Evolutionary conservation across 208 protist genomes (phyloP).

Genomic region (Vickermania spadyakhi): DNA sequence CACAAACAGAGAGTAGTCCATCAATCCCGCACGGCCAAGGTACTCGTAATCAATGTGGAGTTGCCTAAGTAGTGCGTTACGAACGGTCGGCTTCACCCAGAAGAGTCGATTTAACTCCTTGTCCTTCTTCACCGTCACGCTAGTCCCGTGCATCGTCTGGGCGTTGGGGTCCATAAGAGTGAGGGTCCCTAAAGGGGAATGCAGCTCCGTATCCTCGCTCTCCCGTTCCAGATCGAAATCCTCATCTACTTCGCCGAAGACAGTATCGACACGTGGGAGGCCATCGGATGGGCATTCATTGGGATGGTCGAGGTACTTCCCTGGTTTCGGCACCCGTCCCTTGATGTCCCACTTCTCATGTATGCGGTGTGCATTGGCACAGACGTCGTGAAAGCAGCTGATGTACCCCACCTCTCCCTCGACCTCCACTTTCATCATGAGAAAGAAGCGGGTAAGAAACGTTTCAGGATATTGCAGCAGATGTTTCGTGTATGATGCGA

Average conservation of each 20-base stretch:
- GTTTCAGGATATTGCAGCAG: conserved; percentile 31
- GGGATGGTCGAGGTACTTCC: conserved; percentile 28
- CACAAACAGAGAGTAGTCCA: conserved; percentile 87
- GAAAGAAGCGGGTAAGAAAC: conserved; percentile 75
- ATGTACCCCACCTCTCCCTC: conserved; percentile 49
- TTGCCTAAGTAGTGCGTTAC: conserved; percentile 35
- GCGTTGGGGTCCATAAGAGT: conserved; percentile 3
- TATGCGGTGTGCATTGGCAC: conserved; percentile 28
- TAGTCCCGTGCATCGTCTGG: not conserved
- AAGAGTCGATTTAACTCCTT: conserved; percentile 81
- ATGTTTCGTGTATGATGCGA: conserved; percentile 45
- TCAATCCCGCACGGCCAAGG: conserved; percentile 31
- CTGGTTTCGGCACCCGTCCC: conserved; percentile 73
- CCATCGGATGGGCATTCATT: conserved; percentile 4
- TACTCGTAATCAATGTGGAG: conserved; percentile 61
- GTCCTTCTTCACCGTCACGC: conserved; percentile 51
- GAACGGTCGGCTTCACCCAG: conserved; percentile 32
- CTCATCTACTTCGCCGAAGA: conserved; percentile 37
- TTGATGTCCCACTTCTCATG: conserved; percentile 88
- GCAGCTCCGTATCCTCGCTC: conserved; percentile 19
- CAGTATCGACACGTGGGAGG: conserved; percentile 43
- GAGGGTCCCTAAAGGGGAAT: not conserved
- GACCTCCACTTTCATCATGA: conserved; percentile 47
- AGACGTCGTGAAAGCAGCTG: conserved; percentile 74
- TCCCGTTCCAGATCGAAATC: conserved; percentile 16